Evolutionary conservation across 2,329 filamentous ascomycete genomes (phyloP), one percentile per base, ranked within the genome.

Genomic region (Fusarium pseudonygamai): DNA sequence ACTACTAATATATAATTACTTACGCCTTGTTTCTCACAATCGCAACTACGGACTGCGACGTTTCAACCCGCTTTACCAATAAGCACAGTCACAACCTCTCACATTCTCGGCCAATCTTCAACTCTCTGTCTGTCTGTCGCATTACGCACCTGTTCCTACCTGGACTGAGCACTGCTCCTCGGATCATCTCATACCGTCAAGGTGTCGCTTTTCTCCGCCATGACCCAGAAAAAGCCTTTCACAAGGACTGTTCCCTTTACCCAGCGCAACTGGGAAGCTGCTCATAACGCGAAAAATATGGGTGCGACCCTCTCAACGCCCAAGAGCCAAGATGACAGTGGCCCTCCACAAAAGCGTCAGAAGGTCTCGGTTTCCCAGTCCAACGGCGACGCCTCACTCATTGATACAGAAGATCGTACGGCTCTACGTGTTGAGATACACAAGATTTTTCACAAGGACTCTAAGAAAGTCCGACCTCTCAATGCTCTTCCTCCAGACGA

Each of bases 201-300:
- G 80, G 79, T 75, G 77, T 73, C 75, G 75, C 79, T 79, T 78
- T 78, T 73, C 34, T 73, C 79, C 79, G 82, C 80, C 81, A 89
- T 89, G 87, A 85, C 85, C 78, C 80, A 82, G 76, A 82, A 83
- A 77, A 83, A 80, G 78, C 82, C 83, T 71, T 85, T 82, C 77
- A 83, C 84, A 80, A 85, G 85, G 81, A 84, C 82, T 75, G 82
- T 86, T 64, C 87, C 88, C 68, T 89, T 87, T 79, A 85, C 89
- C 67, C 86, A 88, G 74, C 85, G 87, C 78, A 88, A 86, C 78
- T 88, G 85, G 86, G 82, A 85, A 71, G 84, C 82, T 69, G 84
- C 83, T 53, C 80, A 87, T 78, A 84, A 84, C 67, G 82, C 84
- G 68, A 83, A 86, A 76, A 76, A 78, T 67, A 87, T 87, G 85